Evolutionary conservation across 139 green algal genomes (phyloP).

Genomic region (Volvox africanus): DNA sequence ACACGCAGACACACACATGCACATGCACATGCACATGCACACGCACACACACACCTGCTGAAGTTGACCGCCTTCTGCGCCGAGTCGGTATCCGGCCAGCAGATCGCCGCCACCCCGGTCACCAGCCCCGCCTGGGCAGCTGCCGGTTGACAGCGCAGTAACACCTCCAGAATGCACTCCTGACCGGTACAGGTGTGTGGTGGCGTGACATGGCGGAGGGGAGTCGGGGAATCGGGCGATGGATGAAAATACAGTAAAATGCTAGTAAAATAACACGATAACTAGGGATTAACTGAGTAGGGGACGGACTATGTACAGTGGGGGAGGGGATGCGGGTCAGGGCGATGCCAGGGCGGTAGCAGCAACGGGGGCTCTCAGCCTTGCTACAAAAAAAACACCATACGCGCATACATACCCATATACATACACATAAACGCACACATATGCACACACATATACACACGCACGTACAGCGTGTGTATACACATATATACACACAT

Average conservation of each 20-base stretch:
- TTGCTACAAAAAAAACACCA: too few relatives aligned
- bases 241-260: too few relatives aligned
- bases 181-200: neutral
- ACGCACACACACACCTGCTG: conserved; percentile 60
- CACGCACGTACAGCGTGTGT: too few relatives aligned
- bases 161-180: conserved; percentile 64
- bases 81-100: conserved; percentile 78
- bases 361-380: neutral
- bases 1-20: neutral
- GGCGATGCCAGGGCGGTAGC: neutral
- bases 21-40: neutral
- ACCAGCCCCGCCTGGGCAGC: conserved; percentile 63
- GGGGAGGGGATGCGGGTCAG: neutral
- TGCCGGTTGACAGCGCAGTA: conserved; percentile 58
- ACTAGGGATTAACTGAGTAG: too few relatives aligned
- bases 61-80: conserved; percentile 63
- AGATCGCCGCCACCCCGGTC: conserved; percentile 72
- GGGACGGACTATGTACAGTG: neutral
- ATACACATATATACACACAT: too few relatives aligned
- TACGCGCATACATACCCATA: too few relatives aligned
- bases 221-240: too few relatives aligned
- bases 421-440: neutral
- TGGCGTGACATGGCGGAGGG: too few relatives aligned
- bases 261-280: too few relatives aligned
- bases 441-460: neutral